Percentiles rank a stretch among this genome's conserved stretches.
Evolutionary conservation across 2,329 filamentous ascomycete genomes (phyloP).

Genomic region (Emergomyces pasteurianus): DNA sequence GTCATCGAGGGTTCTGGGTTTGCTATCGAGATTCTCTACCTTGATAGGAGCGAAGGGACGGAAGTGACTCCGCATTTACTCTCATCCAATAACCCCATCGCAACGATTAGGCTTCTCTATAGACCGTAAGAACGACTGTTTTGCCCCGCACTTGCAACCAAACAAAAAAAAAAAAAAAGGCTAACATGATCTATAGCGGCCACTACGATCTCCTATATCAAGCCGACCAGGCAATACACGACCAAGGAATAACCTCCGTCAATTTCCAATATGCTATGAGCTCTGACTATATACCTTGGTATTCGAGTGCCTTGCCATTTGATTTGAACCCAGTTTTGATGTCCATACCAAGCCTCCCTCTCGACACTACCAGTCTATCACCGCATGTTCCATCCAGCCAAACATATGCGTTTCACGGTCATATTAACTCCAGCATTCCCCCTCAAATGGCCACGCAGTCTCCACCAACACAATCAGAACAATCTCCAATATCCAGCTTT

Average conservation of each 20-base stretch:
- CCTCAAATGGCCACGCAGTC: not conserved
- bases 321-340: slow-evolving; percentile 30
- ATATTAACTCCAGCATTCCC: slow-evolving; percentile 12
- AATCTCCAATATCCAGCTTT: slow-evolving; percentile 12
- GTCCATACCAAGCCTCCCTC: slow-evolving; percentile 29
- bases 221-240: slow-evolving; percentile 28
- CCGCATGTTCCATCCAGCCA: slow-evolving; percentile 21
- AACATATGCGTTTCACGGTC: slow-evolving; percentile 20
- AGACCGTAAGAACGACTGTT: slow-evolving; percentile 42
- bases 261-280: slow-evolving; percentile 32
- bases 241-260: slow-evolving; percentile 21
- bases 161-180: not conserved
- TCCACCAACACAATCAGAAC: slow-evolving; percentile 16
- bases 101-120: slow-evolving; percentile 59
- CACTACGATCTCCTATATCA: slow-evolving; percentile 94
- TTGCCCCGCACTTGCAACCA: not conserved
- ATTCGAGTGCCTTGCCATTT: slow-evolving; percentile 26
- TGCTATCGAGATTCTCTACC: slow-evolving; percentile 76
- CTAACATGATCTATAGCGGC: slow-evolving; percentile 39
- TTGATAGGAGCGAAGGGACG: slow-evolving; percentile 71
- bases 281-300: slow-evolving; percentile 27
- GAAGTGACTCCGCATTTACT: slow-evolving; percentile 49
- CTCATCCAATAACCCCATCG: slow-evolving; percentile 27
- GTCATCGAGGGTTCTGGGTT: slow-evolving; percentile 69
- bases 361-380: slow-evolving; percentile 21